Base-by-base conservation (phyloP, 106 monocot genomes). In the Allium cepa region DNA sequence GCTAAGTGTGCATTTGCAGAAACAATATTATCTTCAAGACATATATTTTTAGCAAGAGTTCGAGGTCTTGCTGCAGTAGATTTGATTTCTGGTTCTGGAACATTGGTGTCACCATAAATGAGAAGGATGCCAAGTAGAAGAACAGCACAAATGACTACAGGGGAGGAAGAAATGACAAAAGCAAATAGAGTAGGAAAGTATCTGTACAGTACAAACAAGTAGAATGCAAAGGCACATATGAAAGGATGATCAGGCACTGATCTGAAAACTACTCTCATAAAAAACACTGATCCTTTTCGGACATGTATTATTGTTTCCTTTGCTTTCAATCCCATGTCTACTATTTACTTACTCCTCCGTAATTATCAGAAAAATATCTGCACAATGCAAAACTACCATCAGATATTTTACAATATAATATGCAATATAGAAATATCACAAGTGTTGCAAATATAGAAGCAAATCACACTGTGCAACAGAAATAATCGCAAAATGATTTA, bases 51-150 rank as follows among this genome's bases (percentile, higher is more conserved):
- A 11, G 12, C 0, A 8, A 2, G 47, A 47, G 65, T 65, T 50
- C 26, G 48, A 8, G 16, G 50, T 65, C 49, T 17, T 50, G 9
- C n/a, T 2, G 17, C 18, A 48, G 47, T 65, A 10, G 17, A 18
- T 65, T 49, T 47, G 47, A 46, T 62, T 48, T 83, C 79, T 53
- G 62, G 68, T 72, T 80, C 80, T 49, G 83, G 77, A 49, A 73
- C 47, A 78, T 79, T 78, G 13, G 81, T 73, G 65, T 91, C 84
- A 45, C 83, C 88, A 67, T 79, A 86, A 72, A 81, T 67, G 7
- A 88, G 66, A 80, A 96, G 79, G 22, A 71, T 64, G 17, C 83
- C 91, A 74, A 96, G 86, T 56, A 88, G 87, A 71, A 94, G 58
- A 13, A 69, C 71, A 46, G 84, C 84, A 84, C 90, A 90, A 52